A percentile compares a stretch with the other conserved stretches of the same genome.
phyloP scores from a whole-genome alignment of 805 yeast species.

The Saturnispora quitensis region DNA sequence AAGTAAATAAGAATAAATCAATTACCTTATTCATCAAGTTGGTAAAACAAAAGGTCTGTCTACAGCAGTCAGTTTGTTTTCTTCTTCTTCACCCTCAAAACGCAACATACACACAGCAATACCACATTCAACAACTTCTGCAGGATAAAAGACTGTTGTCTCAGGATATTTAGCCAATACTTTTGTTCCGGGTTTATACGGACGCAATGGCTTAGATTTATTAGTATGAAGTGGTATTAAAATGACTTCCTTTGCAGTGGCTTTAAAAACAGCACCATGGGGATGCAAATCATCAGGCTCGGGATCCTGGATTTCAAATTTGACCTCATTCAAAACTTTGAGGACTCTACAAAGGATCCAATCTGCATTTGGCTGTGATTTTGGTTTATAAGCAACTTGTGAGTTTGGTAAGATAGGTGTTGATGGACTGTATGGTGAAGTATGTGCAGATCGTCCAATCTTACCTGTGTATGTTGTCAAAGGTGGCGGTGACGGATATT shows the following conservation, averaged over 20 bases:
- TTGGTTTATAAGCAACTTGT: conserved; percentile 80
- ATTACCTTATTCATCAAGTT: not conserved
- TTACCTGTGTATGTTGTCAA: conserved; percentile 11
- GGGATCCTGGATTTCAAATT: conserved; percentile 91
- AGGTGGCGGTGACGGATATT: conserved; percentile 12
- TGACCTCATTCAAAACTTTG: conserved; percentile 37
- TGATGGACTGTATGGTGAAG: conserved; percentile 17
- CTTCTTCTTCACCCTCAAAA: conserved; percentile 97
- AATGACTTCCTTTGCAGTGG: conserved; percentile 71
- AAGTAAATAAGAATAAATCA: not conserved
- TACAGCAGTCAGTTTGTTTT: conserved; percentile 89
- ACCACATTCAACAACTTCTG: conserved; percentile 75
- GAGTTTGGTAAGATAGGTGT: conserved; percentile 38
- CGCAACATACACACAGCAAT: conserved; percentile 70
- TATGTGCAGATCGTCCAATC: conserved; percentile 15
- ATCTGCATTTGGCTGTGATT: conserved; percentile 57
- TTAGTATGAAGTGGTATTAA: conserved; percentile 42
- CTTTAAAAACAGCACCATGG: conserved; percentile 77
- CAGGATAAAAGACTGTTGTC: conserved; percentile 94
- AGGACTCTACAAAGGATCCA: conserved; percentile 96
- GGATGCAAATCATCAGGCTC: conserved; percentile 93
- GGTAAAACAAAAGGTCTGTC: conserved; percentile 77
- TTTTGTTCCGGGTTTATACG: conserved; percentile 65
- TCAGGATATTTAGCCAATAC: conserved; percentile 95
- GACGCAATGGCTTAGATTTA: conserved; percentile 27